Conservation (phyloP, 2,329 filamentous ascomycete genomes). For the Elsinoe fawcettii region DNA sequence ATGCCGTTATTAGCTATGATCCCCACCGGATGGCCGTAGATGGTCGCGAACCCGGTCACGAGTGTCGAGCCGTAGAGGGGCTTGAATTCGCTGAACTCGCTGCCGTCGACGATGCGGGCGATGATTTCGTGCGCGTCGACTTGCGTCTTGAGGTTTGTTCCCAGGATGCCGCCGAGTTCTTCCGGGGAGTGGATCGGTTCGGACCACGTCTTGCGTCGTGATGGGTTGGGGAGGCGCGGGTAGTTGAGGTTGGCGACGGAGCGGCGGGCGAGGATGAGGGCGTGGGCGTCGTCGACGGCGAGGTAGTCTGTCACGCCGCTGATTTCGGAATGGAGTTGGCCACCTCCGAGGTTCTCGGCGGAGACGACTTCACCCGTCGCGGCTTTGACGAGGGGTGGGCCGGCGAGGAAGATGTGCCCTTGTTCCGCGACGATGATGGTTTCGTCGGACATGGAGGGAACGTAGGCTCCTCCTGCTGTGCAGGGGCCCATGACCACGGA, state of each 20-base stretch:
- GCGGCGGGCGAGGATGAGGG: constrained; percentile 73
- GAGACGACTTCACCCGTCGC: constrained; percentile 89
- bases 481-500: constrained; percentile 96
- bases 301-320: constrained; percentile 94
- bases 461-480: constrained; percentile 91
- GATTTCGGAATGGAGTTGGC: constrained; percentile 78
- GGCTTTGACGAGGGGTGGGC: constrained; percentile 88
- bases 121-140: constrained; percentile 86
- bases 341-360: constrained; percentile 84
- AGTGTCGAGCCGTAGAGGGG: constrained; percentile 80
- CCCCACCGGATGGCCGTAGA: constrained; percentile 83
- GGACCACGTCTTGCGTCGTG: constrained; percentile 41
- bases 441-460: constrained; percentile 95
- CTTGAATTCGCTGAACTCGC: constrained; percentile 90
- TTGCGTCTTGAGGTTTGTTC: constrained; percentile 78
- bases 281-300: constrained; percentile 88
- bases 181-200: constrained; percentile 73
- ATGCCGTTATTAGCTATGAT: constrained; percentile 97
- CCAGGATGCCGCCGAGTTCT: constrained; percentile 82
- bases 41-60: constrained; percentile 82
- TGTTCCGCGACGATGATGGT: constrained; percentile 92
- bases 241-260: constrained; percentile 88
- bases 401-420: constrained; percentile 95
- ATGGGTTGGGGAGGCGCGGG: constrained; percentile 46
- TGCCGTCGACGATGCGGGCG: constrained; percentile 84